Conservation (phyloP, 2,329 filamentous ascomycete genomes). For the Septoria linicola region DNA sequence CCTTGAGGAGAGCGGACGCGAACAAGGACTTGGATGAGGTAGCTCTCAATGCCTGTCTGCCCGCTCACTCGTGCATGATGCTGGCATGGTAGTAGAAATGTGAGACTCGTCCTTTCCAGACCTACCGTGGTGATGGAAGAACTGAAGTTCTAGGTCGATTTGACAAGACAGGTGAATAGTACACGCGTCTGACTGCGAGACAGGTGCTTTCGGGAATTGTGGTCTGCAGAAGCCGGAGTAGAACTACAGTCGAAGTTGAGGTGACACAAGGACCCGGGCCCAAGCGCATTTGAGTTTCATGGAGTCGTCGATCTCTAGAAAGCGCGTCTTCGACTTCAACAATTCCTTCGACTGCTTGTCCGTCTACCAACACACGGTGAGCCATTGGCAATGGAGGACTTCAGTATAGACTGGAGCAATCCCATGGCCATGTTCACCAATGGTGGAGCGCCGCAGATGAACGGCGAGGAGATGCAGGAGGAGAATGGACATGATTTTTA, state of each 20-base stretch:
- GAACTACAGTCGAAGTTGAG: not conserved
- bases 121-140: not conserved
- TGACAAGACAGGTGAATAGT: not conserved
- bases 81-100: not conserved
- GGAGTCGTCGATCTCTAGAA: too few species aligned
- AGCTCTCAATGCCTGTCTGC: too few species aligned
- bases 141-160: not conserved
- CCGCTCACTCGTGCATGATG: not conserved
- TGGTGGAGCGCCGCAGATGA: slow-evolving; percentile 7
- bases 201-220: not conserved
- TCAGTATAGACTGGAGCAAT: slow-evolving; percentile 28
- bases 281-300: too few species aligned
- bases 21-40: not conserved
- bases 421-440: slow-evolving; percentile 25
- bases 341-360: not conserved
- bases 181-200: slow-evolving; percentile 3
- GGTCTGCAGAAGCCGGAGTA: not conserved
- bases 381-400: slow-evolving; percentile 14
- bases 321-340: too few species aligned
- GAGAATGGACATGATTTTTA: slow-evolving; percentile 30
- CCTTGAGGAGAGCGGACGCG: too few species aligned
- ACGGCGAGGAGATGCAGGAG: slow-evolving; percentile 21
- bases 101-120: too few species aligned
- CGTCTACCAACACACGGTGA: too few species aligned
- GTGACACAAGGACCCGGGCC: not conserved